Evolutionary conservation across 768 basidiomycete genomes (phyloP).

Genomic region (Hydnum rufescens): DNA sequence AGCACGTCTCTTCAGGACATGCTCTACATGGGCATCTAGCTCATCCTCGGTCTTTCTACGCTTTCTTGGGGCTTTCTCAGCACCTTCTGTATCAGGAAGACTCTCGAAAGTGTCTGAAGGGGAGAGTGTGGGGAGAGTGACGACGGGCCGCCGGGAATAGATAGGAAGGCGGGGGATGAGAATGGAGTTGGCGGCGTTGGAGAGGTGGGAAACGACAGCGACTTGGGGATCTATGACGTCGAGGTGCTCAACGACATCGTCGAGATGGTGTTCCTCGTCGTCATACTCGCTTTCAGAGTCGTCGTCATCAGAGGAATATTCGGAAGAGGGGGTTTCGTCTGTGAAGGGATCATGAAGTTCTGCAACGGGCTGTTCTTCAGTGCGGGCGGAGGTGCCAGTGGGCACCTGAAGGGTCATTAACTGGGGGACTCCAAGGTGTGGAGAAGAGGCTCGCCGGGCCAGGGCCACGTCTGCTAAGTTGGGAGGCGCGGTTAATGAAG

Average conservation of each 20-base stretch:
- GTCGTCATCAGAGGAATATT: background rate
- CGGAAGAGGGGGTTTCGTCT: background rate
- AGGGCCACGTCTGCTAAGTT: background rate
- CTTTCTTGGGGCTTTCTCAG: slow-evolving; percentile 13
- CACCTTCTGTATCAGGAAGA: slow-evolving; percentile 11
- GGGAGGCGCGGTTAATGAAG: background rate
- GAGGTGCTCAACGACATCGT: slow-evolving; percentile 47
- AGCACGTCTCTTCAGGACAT: slow-evolving; percentile 43
- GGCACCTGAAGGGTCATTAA: background rate
- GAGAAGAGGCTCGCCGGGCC: background rate
- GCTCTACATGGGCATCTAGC: slow-evolving; percentile 61
- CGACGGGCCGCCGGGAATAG: slow-evolving; percentile 49
- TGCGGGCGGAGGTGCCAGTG: background rate
- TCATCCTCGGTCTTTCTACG: slow-evolving; percentile 17
- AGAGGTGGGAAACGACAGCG: slow-evolving; percentile 49
- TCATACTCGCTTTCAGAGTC: slow-evolving; percentile 6
- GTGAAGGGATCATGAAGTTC: background rate
- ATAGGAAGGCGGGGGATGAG: slow-evolving; percentile 52
- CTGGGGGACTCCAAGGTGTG: background rate
- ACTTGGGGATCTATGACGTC: slow-evolving; percentile 42
- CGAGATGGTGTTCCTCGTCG: slow-evolving; percentile 30
- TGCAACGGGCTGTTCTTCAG: too few relatives aligned
- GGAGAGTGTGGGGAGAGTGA: slow-evolving; percentile 29
- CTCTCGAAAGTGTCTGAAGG: slow-evolving; percentile 10
- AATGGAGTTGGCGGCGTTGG: slow-evolving; percentile 65